phyloP scores from a whole-genome alignment of 169 alveolate species.

The Plasmodium adleri region DNA sequence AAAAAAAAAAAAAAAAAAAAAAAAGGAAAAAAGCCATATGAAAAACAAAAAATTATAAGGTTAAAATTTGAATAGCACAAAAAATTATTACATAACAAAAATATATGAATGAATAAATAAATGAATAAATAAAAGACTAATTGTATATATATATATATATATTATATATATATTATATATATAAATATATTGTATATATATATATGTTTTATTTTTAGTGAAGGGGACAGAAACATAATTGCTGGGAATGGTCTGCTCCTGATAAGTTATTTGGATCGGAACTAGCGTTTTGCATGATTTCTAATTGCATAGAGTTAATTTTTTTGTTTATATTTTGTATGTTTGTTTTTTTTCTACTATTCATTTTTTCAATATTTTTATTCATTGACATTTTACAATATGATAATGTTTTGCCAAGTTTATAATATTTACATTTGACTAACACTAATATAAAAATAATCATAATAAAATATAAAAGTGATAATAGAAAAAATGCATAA shows the following conservation, averaged over 20 bases:
- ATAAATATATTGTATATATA: no score
- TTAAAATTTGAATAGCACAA: no score
- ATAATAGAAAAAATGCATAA: conserved; percentile 28
- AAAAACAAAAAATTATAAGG: background rate
- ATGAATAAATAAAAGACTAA: no score
- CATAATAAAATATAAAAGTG: conserved; percentile 22
- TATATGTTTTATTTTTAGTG: conserved; percentile 11
- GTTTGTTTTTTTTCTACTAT: conserved; percentile 19
- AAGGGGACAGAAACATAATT: conserved; percentile 40
- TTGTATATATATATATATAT: no score
- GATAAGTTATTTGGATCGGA: background rate
- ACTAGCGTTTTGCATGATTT: background rate
- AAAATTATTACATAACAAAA: background rate
- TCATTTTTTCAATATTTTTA: conserved; percentile 3
- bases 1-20: background rate
- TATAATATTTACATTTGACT: conserved; percentile 6
- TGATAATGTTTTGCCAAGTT: conserved; percentile 39
- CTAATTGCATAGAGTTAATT: background rate
- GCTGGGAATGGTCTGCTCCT: background rate
- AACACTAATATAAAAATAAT: conserved; percentile 25
- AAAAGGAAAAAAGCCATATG: background rate
- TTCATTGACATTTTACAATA: conserved; percentile 26
- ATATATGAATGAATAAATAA: no score
- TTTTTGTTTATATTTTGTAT: background rate
- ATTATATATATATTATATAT: no score